Base-by-base conservation (phyloP, 768 basidiomycete genomes). In the Rhodotorula babjevae region DNA sequence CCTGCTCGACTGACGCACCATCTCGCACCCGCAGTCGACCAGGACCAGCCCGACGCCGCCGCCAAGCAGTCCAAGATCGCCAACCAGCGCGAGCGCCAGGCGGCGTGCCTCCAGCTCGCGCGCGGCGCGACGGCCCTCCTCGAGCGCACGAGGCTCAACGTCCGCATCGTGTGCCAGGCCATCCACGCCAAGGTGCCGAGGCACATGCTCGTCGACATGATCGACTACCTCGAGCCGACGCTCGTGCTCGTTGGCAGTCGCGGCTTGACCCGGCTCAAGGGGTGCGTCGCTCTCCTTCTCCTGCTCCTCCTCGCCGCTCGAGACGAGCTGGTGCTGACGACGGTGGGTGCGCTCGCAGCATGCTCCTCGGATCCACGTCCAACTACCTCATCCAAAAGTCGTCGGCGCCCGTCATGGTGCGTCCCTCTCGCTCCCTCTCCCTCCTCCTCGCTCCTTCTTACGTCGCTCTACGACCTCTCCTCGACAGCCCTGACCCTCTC, bases 81-180 rank as follows among this genome's bases (percentile, higher is more conserved):
- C 44, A 88, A 88, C 66, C 95, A 98, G 81, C 92, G 96, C 80
- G 95, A 99, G 85, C 91, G 76, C 21, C 75, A 76, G 40, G 53
- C 63, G 44, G 65, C 71, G 15, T 72, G 92, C 0, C 91, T 92
- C 73, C 89, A 94, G 68, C 88, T 98, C 49, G 86, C 89, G 63
- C 89, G 93, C 44, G 94, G 96, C 62, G 92, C 89, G 8, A 94
- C 90, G 1, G 86, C 89, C 21, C 85, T 98, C 25, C 84, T 99
- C 50, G 93, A 96, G 81, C 89, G 96, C 33, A 99, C 96, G 0
- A 86, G 85, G 69, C 83, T 98, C 67, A 88, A 97, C 72, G 90
- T 96, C 42, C 88, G 87, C 0, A 87, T 98, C 52, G 84, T 87
- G 8, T 98, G 95, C 80, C 93, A 98, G 82, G 93, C 94, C 42